Conservation (phyloP, 2,329 filamentous ascomycete genomes). For the Xylariales sp. region DNA sequence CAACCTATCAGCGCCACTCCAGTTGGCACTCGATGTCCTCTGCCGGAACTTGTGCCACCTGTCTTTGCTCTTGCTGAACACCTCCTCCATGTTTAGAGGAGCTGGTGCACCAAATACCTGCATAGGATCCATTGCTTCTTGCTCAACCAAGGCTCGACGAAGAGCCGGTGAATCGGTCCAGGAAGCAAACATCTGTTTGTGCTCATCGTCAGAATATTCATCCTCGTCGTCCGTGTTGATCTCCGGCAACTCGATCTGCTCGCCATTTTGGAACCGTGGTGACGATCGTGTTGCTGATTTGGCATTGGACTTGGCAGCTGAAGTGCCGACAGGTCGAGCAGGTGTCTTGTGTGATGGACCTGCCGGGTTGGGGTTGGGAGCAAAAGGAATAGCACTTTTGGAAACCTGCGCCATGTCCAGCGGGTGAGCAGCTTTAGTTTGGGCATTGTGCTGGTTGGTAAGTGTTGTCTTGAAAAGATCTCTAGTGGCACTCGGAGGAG, state of each 20-base stretch:
- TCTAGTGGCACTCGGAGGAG: conserved; percentile 47
- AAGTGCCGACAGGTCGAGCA: conserved; percentile 45
- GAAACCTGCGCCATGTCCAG: conserved; percentile 84
- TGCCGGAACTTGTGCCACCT: conserved; percentile 83
- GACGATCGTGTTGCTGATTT: conserved; percentile 66
- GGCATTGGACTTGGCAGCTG: conserved; percentile 48
- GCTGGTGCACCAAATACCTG: conserved; percentile 84
- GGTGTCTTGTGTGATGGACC: conserved; percentile 65
- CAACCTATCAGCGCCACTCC: conserved; percentile 75
- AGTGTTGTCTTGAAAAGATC: conserved; percentile 64
- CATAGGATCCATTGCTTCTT: conserved; percentile 82
- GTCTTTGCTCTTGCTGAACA: conserved; percentile 87
- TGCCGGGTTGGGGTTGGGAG: conserved; percentile 58
- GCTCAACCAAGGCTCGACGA: conserved; percentile 67
- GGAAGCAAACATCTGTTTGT: conserved; percentile 61
- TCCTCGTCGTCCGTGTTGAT: conserved; percentile 95
- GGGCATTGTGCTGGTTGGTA: conserved; percentile 62
- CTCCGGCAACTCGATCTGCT: conserved; percentile 87
- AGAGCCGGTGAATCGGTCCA: conserved; percentile 91
- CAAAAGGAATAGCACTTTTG: conserved; percentile 86
- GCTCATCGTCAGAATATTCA: conserved; percentile 62
- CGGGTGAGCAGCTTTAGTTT: conserved; percentile 61
- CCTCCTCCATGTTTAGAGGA: conserved; percentile 91
- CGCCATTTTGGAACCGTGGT: conserved; percentile 82
- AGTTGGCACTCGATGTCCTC: conserved; percentile 91